These are phyloP conservation scores for Cyberlindnera lachancei DNA, from an alignment of 805 yeast species.

Conservation along the genomic window DNA sequence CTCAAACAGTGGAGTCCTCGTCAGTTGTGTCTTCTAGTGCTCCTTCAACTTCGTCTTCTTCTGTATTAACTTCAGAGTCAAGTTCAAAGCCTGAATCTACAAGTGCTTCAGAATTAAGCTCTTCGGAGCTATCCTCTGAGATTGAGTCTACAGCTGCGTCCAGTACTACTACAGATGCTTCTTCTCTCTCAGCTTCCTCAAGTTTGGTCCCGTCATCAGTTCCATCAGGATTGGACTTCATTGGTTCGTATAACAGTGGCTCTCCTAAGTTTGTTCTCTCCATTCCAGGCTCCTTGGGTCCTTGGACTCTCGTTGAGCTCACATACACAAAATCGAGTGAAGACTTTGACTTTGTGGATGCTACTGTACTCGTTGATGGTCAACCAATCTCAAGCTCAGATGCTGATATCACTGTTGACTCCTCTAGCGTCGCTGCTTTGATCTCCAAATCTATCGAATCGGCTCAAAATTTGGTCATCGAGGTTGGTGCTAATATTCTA, in stretches of 20 bases:
- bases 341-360: neutral
- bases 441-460: neutral
- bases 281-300: neutral
- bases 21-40: neutral
- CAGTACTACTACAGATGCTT: neutral
- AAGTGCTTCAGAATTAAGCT: neutral
- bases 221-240: neutral
- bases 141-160: neutral
- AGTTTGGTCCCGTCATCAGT: neutral
- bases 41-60: neutral
- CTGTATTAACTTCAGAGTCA: neutral
- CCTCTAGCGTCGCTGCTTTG: neutral
- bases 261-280: neutral
- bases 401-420: neutral
- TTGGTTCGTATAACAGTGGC: neutral
- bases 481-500: neutral
- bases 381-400: neutral
- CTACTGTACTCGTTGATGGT: neutral
- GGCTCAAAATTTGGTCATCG: neutral
- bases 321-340: neutral
- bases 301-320: neutral
- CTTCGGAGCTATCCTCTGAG: neutral
- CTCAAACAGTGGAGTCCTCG: neutral
- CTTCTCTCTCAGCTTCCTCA: neutral
- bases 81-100: neutral